Percentiles rank a stretch among this genome's conserved stretches.
Conservation (phyloP, 129 eudicot genomes). For the Flaveria robusta region DNA sequence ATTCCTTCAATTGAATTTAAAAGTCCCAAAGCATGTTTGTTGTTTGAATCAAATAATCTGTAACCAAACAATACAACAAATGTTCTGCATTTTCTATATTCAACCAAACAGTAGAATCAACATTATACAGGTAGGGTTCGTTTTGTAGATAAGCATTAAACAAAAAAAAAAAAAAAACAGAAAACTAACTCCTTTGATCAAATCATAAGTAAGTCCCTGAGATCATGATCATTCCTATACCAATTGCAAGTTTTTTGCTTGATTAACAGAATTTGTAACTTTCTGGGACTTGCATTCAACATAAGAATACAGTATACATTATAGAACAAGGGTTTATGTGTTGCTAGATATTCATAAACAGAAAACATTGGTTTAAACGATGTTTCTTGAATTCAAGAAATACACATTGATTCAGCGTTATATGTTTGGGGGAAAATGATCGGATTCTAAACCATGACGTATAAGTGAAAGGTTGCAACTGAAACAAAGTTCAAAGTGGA, state of each 20-base stretch:
- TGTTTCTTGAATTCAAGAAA: conserved; percentile 1
- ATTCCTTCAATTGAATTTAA: neutral
- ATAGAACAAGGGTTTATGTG: neutral
- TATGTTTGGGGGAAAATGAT: no score
- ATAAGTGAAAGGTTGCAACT: no score
- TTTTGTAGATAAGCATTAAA: neutral
- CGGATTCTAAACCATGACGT: no score
- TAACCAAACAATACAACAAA: neutral
- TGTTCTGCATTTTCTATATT: neutral
- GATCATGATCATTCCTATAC: neutral
- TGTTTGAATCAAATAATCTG: neutral
- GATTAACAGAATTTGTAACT: neutral
- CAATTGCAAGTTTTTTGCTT: neutral
- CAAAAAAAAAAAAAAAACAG: no score
- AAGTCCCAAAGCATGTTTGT: neutral
- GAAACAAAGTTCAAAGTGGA: no score
- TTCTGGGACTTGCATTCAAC: neutral
- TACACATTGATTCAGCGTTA: neutral
- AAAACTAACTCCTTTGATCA: neutral
- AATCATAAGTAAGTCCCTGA: neutral
- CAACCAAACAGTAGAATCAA: neutral
- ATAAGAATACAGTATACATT: neutral
- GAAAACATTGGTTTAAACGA: conserved; percentile 5
- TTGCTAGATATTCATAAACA: neutral
- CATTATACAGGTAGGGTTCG: neutral